These are phyloP conservation scores for Aquilaria yunnanensis DNA, from an alignment of 345 rosid species.

Conservation along the genomic window DNA sequence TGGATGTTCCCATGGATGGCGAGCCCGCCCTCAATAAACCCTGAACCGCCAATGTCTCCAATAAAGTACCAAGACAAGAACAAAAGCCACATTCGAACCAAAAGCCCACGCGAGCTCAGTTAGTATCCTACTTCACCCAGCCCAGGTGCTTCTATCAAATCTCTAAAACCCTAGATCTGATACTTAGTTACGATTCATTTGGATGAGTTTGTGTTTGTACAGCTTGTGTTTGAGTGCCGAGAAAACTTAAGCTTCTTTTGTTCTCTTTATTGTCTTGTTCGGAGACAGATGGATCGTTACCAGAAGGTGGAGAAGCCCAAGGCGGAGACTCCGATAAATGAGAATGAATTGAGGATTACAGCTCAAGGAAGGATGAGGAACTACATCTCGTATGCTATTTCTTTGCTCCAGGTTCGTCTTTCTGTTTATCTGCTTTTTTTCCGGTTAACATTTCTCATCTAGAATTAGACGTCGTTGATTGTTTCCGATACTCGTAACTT, in stretches of 20 bases:
- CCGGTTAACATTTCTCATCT: too few relatives aligned
- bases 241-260: slow-evolving; percentile 3
- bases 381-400: slow-evolving; percentile 43
- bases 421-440: background rate
- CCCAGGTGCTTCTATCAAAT: background rate
- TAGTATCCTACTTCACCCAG: background rate
- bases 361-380: slow-evolving; percentile 44
- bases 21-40: slow-evolving; percentile 9
- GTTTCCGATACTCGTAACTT: too few relatives aligned
- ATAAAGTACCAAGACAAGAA: background rate
- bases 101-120: background rate
- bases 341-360: slow-evolving; percentile 47
- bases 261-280: background rate
- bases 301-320: slow-evolving; percentile 49
- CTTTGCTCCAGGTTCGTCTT: slow-evolving; percentile 33
- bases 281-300: slow-evolving; percentile 37
- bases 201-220: background rate
- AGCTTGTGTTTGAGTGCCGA: background rate
- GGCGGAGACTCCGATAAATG: slow-evolving; percentile 36
- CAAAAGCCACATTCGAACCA: background rate
- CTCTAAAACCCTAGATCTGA: slow-evolving; percentile 10
- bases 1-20: background rate
- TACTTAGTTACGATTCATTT: background rate
- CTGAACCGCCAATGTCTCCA: slow-evolving; percentile 12
- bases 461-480: too few relatives aligned